A percentile compares a stretch with the other conserved stretches of the same genome.
Evolutionary conservation across 768 basidiomycete species (phyloP).

Genomic region (Serendipita sp.): DNA sequence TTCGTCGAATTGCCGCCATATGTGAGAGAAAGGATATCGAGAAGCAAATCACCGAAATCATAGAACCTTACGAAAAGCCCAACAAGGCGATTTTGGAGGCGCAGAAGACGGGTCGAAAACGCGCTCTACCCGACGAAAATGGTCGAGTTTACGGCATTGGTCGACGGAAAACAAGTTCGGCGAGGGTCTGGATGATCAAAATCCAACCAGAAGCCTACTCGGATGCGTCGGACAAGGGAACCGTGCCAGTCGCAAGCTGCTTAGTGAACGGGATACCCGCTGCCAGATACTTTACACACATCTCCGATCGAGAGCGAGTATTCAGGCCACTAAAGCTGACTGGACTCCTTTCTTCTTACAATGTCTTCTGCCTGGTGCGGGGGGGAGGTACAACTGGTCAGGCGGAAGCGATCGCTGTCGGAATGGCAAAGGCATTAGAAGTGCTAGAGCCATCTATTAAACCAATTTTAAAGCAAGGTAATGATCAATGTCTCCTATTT

Average conservation of each 20-base stretch:
- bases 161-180: slow-evolving; percentile 74
- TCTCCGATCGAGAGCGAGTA: slow-evolving; percentile 63
- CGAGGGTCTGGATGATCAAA: slow-evolving; percentile 86
- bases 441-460: slow-evolving; percentile 53
- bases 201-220: slow-evolving; percentile 19
- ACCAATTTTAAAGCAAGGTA: slow-evolving; percentile 56
- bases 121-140: slow-evolving; percentile 45
- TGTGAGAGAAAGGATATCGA: slow-evolving; percentile 45
- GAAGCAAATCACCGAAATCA: slow-evolving; percentile 30
- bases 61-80: slow-evolving; percentile 43
- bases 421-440: slow-evolving; percentile 56
- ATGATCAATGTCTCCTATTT: slow-evolving; percentile 14
- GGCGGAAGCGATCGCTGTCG: slow-evolving; percentile 70
- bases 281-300: slow-evolving; percentile 56
- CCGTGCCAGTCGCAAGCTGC: slow-evolving; percentile 36
- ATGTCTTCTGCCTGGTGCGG: slow-evolving; percentile 41
- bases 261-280: slow-evolving; percentile 77
- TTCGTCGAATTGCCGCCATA: slow-evolving; percentile 38
- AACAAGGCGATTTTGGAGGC: slow-evolving; percentile 39
- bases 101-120: slow-evolving; percentile 31
- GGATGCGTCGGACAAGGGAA: neutral
- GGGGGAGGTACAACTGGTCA: slow-evolving; percentile 90
- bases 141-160: slow-evolving; percentile 82
- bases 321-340: slow-evolving; percentile 72
- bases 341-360: slow-evolving; percentile 73